phyloP scores from a whole-genome alignment of 352 stramenopile genomes.

The Phytophthora hibernalis region DNA sequence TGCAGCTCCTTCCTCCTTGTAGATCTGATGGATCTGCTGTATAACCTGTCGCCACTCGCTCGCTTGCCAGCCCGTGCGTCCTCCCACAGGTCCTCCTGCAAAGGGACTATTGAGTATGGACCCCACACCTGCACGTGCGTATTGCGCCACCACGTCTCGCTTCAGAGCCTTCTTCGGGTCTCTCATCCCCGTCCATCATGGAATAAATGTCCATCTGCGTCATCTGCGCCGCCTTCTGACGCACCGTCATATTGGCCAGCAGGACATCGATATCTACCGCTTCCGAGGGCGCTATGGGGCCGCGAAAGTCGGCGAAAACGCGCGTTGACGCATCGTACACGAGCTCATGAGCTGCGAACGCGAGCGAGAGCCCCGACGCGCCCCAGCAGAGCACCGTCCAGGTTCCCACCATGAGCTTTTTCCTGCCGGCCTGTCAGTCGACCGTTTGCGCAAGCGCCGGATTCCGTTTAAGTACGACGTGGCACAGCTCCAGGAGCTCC shows the following conservation, averaged over 20 bases:
- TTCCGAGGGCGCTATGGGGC: background rate
- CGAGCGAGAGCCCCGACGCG: conserved; percentile 2
- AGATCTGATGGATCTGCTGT: conserved; percentile 78
- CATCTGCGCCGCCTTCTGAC: conserved; percentile 88
- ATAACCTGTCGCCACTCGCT: conserved; percentile 70
- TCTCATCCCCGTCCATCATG: conserved; percentile 65
- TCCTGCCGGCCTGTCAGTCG: conserved; percentile 28
- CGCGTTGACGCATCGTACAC: conserved; percentile 31
- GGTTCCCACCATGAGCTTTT: conserved; percentile 40
- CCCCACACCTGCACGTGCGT: conserved; percentile 79
- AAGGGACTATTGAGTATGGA: conserved; percentile 90
- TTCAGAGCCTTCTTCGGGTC: conserved; percentile 62
- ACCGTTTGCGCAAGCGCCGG: conserved; percentile 25
- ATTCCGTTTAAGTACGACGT: conserved; percentile 6
- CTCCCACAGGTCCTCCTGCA: conserved; percentile 45
- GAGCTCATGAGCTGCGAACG: conserved; percentile 13
- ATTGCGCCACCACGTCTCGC: conserved; percentile 53
- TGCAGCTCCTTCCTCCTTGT: conserved; percentile 55
- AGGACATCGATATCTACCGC: conserved; percentile 22
- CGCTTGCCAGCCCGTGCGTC: conserved; percentile 71
- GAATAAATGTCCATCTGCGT: conserved; percentile 92
- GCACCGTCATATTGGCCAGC: conserved; percentile 56
- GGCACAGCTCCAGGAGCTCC: conserved; percentile 14
- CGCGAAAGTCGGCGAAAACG: conserved; percentile 13
- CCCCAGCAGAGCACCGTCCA: conserved; percentile 29